Percentiles rank a stretch among this genome's conserved stretches.
Conservation (phyloP, 129 eudicot genomes). For the Flaveria brownii region DNA sequence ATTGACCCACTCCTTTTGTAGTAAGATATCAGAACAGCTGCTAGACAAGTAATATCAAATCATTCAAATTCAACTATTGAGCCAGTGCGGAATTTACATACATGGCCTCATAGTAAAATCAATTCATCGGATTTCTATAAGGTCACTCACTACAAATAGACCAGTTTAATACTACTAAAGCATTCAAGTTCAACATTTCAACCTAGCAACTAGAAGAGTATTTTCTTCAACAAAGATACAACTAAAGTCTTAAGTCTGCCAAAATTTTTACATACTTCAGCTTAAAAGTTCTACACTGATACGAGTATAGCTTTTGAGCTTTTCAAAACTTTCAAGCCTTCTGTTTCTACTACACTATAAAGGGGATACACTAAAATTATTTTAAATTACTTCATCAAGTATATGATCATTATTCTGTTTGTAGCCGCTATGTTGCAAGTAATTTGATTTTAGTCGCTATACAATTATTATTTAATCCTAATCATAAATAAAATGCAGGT, state of each 20-base stretch:
- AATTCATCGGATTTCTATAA: background rate
- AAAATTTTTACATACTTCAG: background rate
- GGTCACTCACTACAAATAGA: background rate
- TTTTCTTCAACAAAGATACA: background rate
- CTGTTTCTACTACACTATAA: background rate
- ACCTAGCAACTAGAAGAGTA: background rate
- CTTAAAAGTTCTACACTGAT: background rate
- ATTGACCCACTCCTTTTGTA: background rate
- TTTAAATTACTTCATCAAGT: background rate
- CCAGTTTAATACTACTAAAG: slow-evolving; percentile 14
- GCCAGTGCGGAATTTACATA: background rate
- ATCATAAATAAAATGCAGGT: background rate
- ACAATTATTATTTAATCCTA: background rate
- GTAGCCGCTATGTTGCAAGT: background rate
- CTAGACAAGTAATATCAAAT: background rate
- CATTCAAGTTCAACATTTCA: background rate
- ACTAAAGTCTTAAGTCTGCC: too few relatives aligned
- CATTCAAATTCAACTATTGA: background rate
- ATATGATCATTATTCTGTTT: background rate
- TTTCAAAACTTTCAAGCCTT: background rate
- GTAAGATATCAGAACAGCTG: background rate
- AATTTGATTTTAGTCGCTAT: background rate
- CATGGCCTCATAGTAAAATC: background rate
- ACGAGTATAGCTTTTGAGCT: background rate
- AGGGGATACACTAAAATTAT: background rate